These are phyloP conservation scores for Saturnispora sekii DNA, from an alignment of 805 yeast genomes.

Conservation along the genomic window DNA sequence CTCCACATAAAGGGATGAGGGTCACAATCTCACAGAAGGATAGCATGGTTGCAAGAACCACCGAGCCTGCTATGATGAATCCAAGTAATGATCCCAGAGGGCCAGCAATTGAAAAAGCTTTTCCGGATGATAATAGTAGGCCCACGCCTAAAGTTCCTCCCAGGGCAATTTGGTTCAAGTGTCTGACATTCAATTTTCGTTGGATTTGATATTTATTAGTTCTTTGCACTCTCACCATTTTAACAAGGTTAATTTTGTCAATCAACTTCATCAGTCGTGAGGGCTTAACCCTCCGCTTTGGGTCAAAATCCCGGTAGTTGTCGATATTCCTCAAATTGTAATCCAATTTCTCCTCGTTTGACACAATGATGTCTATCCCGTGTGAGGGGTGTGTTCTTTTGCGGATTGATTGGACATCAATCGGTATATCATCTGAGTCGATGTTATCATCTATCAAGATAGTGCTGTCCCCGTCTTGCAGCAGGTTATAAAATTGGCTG, in stretches of 20 bases:
- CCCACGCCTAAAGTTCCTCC: slow-evolving; percentile 81
- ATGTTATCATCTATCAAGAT: slow-evolving; percentile 24
- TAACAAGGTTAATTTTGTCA: slow-evolving; percentile 8
- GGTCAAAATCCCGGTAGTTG: slow-evolving; percentile 11
- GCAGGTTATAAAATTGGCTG: slow-evolving; percentile 4
- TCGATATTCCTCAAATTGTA: slow-evolving; percentile 20
- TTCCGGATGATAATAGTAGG: slow-evolving; percentile 56
- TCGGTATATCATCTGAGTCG: slow-evolving; percentile 21
- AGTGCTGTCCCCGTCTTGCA: slow-evolving; percentile 12
- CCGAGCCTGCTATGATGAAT: slow-evolving; percentile 50
- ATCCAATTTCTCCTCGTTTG: slow-evolving; percentile 24
- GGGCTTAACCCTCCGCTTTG: neutral
- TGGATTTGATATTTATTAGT: slow-evolving; percentile 31
- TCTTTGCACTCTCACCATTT: slow-evolving; percentile 11
- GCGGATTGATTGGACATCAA: slow-evolving; percentile 19
- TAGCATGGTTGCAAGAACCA: slow-evolving; percentile 59
- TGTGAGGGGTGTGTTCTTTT: slow-evolving; percentile 4
- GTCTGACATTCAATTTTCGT: slow-evolving; percentile 53
- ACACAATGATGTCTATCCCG: slow-evolving; percentile 22
- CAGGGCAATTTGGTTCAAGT: slow-evolving; percentile 67
- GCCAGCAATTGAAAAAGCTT: slow-evolving; percentile 64
- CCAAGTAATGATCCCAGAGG: slow-evolving; percentile 70
- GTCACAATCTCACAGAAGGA: slow-evolving; percentile 80
- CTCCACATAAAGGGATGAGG: slow-evolving; percentile 67
- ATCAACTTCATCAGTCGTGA: slow-evolving; percentile 1